A percentile compares a stretch with the other conserved stretches of the same genome.
Conservation (phyloP, 225 moss, liverwort and hornwort genomes). For the Ulota crispa region DNA sequence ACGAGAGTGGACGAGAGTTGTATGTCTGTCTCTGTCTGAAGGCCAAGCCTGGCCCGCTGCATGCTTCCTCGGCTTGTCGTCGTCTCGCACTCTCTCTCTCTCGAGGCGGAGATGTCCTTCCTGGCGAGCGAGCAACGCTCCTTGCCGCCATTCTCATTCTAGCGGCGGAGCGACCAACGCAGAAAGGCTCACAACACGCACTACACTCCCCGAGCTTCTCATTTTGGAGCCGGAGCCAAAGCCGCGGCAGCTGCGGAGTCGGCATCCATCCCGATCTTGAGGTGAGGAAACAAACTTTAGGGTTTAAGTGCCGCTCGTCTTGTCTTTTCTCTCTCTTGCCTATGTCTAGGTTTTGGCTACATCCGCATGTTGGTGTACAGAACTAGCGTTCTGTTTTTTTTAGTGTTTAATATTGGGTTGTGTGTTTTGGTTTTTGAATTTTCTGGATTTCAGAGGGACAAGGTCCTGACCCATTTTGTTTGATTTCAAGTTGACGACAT, state of each 20-base stretch:
- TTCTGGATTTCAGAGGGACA: too few species aligned
- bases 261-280: constrained; percentile 38
- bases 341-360: too few species aligned
- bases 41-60: neutral
- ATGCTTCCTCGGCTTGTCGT: neutral
- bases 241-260: constrained; percentile 34
- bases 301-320: constrained; percentile 23
- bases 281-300: constrained; percentile 34
- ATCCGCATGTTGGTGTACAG: neutral
- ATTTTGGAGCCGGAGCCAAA: neutral
- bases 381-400: neutral
- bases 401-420: neutral
- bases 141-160: constrained; percentile 6
- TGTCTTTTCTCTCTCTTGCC: neutral
- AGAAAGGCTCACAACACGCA: neutral
- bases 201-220: neutral
- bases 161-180: neutral
- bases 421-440: neutral
- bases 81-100: constrained; percentile 2
- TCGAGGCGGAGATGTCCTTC: constrained; percentile 11
- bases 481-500: too few species aligned
- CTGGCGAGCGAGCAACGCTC: constrained; percentile 6
- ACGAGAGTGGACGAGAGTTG: neutral
- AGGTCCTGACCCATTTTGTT: too few species aligned
- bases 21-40: neutral